Conservation (phyloP, 352 stramenopile species). For the Globisporangium cylindrosporum region DNA sequence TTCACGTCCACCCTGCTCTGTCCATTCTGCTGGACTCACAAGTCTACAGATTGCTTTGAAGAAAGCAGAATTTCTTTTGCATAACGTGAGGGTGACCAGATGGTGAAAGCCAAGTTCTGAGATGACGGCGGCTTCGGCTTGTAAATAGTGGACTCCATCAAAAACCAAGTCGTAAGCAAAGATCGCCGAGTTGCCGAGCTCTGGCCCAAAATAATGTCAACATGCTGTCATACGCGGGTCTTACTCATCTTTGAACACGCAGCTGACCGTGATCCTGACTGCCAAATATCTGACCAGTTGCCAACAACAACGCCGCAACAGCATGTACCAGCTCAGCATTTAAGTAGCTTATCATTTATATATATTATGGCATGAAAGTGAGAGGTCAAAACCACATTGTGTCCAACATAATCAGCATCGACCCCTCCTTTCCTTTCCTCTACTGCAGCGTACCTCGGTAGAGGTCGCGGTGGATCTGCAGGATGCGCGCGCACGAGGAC, state of each 20-base stretch:
- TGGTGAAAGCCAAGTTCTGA: not conserved
- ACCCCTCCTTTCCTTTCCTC: not conserved
- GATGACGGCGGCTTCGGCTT: not conserved
- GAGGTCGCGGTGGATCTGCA: conserved; percentile 66
- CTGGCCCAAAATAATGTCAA: not conserved
- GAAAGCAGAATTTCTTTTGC: not conserved
- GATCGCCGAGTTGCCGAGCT: not conserved
- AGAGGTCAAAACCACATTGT: no score
- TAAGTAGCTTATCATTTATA: not conserved
- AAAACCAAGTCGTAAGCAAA: not conserved
- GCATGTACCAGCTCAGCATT: not conserved
- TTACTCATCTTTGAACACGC: not conserved
- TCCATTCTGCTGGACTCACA: not conserved
- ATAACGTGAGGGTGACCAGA: not conserved
- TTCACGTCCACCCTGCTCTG: not conserved
- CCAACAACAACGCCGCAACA: not conserved
- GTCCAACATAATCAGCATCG: not conserved
- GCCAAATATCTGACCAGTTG: not conserved
- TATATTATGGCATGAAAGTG: not conserved
- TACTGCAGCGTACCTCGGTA: conserved; percentile 31
- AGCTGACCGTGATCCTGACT: not conserved
- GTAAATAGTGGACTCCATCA: not conserved
- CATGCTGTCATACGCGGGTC: not conserved
- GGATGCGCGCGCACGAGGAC: conserved; percentile 57
- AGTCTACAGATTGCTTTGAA: not conserved